These are phyloP conservation scores for Leccinellum albellum DNA, from an alignment of 768 basidiomycete genomes.

Conservation along the genomic window DNA sequence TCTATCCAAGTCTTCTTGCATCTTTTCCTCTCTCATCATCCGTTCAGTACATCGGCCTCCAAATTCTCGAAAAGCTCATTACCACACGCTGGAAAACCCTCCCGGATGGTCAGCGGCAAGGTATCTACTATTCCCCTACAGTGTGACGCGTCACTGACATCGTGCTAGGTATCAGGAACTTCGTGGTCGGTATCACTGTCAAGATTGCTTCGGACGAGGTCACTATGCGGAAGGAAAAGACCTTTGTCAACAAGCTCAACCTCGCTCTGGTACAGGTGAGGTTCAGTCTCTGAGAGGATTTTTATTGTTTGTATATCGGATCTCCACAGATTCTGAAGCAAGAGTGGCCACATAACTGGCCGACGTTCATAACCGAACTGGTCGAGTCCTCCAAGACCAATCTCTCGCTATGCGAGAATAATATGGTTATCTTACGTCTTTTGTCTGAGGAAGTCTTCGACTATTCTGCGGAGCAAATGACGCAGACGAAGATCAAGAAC, in stretches of 20 bases:
- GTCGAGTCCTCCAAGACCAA: slow-evolving; percentile 97
- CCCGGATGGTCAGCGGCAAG: slow-evolving; percentile 90
- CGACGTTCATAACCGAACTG: slow-evolving; percentile 93
- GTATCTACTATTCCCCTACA: slow-evolving; percentile 34
- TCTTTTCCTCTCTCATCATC: slow-evolving; percentile 12
- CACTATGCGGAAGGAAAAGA: slow-evolving; percentile 87
- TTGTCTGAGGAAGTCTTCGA: slow-evolving; percentile 99
- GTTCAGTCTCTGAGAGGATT: background rate
- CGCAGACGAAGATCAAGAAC: slow-evolving; percentile 94
- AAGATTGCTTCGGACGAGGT: slow-evolving; percentile 91
- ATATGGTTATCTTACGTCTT: slow-evolving; percentile 96
- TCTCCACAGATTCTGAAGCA: slow-evolving; percentile 86
- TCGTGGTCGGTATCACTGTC: slow-evolving; percentile 89
- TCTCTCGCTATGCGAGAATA: slow-evolving; percentile 96
- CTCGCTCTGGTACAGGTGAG: slow-evolving; percentile 89
- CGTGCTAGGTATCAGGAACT: slow-evolving; percentile 84
- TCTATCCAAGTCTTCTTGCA: slow-evolving; percentile 21
- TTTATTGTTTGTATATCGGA: slow-evolving; percentile 3
- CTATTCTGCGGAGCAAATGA: slow-evolving; percentile 98
- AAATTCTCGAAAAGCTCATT: slow-evolving; percentile 95
- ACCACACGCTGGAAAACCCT: slow-evolving; percentile 93
- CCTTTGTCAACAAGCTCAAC: slow-evolving; percentile 94
- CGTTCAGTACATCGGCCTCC: slow-evolving; percentile 86
- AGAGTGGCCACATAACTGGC: slow-evolving; percentile 99
- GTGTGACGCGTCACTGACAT: slow-evolving; percentile 9